Evolutionary conservation across 345 rosid genomes (phyloP).

Genomic region (Barbarea vulgaris): DNA sequence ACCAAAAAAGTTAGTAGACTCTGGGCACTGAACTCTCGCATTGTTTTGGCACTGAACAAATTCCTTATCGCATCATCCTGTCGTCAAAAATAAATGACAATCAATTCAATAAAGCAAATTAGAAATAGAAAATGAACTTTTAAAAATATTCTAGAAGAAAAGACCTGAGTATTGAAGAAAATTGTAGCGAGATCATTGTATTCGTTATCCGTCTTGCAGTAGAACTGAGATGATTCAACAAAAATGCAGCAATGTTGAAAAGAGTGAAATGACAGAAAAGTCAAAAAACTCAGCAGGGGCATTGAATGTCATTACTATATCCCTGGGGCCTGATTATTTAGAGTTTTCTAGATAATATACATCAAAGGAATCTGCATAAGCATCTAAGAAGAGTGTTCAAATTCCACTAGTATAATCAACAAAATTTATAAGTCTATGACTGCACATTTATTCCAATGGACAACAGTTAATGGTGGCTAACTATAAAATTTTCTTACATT

Average conservation of each 20-base stretch:
- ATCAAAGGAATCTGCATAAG: constrained; percentile 3
- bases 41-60: constrained; percentile 96
- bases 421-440: not conserved
- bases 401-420: not conserved
- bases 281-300: constrained; percentile 3
- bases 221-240: constrained; percentile 57
- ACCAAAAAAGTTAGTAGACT: constrained; percentile 95
- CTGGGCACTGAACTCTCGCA: constrained; percentile 94
- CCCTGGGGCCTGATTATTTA: not conserved
- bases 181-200: constrained; percentile 98
- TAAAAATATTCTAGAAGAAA: not conserved
- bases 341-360: not conserved
- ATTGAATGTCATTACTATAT: constrained; percentile 1
- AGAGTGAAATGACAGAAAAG: constrained; percentile 9
- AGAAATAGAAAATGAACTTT: not conserved
- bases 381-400: not conserved
- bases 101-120: constrained; percentile 1
- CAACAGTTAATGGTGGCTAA: constrained; percentile 8
- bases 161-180: constrained; percentile 97
- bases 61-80: constrained; percentile 99
- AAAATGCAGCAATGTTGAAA: constrained; percentile 19
- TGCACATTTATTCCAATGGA: not conserved
- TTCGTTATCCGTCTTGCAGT: constrained; percentile 75
- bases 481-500: constrained; percentile 58
- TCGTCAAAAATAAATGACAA: constrained; percentile 5